phyloP scores from a whole-genome alignment of 164 flowering plant genomes.

The Paratinospora sagittata region DNA sequence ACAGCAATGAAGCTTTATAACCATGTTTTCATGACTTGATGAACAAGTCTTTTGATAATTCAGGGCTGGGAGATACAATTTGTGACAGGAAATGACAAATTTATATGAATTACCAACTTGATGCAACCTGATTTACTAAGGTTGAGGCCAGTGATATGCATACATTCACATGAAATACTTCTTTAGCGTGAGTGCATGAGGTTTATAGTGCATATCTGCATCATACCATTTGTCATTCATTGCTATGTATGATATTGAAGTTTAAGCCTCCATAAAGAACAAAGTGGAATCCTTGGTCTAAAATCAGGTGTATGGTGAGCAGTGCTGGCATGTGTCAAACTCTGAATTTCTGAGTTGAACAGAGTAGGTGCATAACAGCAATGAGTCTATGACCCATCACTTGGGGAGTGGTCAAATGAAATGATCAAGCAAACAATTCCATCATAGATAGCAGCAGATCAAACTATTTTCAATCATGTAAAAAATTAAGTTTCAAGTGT shows the following conservation, averaged over 20 bases:
- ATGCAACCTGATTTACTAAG: background rate
- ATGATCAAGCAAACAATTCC: background rate
- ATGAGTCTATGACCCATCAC: no score
- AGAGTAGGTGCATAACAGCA: no score
- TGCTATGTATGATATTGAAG: background rate
- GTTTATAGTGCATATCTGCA: no score
- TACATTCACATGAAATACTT: background rate
- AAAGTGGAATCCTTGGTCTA: background rate
- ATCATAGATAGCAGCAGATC: background rate
- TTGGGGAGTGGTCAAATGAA: background rate
- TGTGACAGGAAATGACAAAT: background rate
- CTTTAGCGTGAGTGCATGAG: background rate
- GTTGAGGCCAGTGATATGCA: background rate
- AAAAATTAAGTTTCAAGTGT: background rate
- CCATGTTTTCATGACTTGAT: no score
- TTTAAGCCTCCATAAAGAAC: background rate
- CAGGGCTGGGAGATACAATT: background rate
- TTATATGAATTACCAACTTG: background rate
- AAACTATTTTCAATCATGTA: background rate
- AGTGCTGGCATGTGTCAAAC: background rate
- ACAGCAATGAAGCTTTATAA: no score
- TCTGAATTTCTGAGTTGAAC: background rate
- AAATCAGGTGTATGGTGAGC: background rate
- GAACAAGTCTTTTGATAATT: background rate
- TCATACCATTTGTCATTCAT: background rate